Base-by-base conservation (phyloP, 2,329 filamentous ascomycete species). In the Orbilia oligospora region DNA sequence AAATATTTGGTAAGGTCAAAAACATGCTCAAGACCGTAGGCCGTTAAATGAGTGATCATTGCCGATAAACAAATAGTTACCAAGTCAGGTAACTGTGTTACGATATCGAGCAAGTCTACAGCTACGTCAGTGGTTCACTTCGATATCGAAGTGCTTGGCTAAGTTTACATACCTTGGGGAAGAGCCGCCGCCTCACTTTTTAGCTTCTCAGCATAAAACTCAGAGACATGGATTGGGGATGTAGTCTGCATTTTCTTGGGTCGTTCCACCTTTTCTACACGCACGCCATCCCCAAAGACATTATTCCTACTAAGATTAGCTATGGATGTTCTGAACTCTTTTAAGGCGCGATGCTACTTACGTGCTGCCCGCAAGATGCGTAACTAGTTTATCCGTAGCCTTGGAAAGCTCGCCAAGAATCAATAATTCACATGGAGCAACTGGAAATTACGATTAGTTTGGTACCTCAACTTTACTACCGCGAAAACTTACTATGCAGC, bases 1-100 rank as follows among this genome's bases (percentile, higher is more conserved):
- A 99, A 99, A 85, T 98, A 97, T 82, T 97, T 97, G 0, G 96
- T 98, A 51, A 99, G 86, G 82, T 97, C 92, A 82, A 99, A 97
- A 67, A 99, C 93, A 86, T 98, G 94, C 84, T 98, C 92, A 20
- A 99, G 87, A 0, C 94, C 94, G 83, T 97, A 99, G 80, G 97
- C 94, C 18, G 90, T 91, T 81, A 99, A 87, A 83, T 99, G 94
- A 0, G 89, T 93, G 81, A 99, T 98, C 94, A 99, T 97, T 10
- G 94, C 92, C 3, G 96, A 97, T 14, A 99, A 88, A 84, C 96
- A 99, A 48, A 97, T 90, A 0, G 92, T 97, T 44, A 97, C 93
- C 51, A 92, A 88, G 82, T 97, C 93, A 0, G 95, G 92, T 12
- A 99, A 88, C 80, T 90, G 91, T 71, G 98, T 87, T 38, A 97